phyloP scores from a whole-genome alignment of 202 grass and related monocot species.

The Panicum virgatum region DNA sequence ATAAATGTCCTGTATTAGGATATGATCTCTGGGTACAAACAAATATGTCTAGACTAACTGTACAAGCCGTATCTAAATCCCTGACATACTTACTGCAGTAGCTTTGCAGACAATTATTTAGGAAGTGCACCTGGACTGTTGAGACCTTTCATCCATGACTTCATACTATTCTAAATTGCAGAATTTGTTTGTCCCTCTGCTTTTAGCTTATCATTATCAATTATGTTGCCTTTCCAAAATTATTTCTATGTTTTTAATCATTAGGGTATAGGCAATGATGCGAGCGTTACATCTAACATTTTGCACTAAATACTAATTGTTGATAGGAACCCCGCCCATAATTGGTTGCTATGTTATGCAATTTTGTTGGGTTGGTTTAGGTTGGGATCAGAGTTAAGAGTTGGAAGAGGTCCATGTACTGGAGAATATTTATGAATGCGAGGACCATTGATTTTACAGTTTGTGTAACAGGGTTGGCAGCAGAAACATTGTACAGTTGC shows the following conservation, averaged over 20 bases:
- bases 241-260: not conserved
- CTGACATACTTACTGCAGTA: not conserved
- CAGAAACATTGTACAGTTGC: constrained; percentile 20
- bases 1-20: not conserved
- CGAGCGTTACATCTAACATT: not conserved
- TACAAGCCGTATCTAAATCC: not conserved
- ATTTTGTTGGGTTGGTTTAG: constrained; percentile 1
- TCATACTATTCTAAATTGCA: not conserved
- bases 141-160: not conserved
- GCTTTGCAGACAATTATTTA: not conserved
- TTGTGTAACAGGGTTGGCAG: constrained; percentile 17
- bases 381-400: constrained; percentile 31
- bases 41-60: not conserved
- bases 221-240: not conserved
- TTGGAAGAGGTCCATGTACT: constrained; percentile 28
- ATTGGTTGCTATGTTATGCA: constrained; percentile 19
- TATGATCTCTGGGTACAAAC: not conserved
- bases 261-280: not conserved
- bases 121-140: not conserved
- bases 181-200: not conserved
- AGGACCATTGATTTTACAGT: constrained; percentile 48
- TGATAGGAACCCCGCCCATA: constrained; percentile 4
- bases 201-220: not conserved
- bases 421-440: constrained; percentile 39
- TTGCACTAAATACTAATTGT: not conserved